phyloP scores from a whole-genome alignment of 2,329 filamentous ascomycete genomes.

The Clonostachys chloroleuca region DNA sequence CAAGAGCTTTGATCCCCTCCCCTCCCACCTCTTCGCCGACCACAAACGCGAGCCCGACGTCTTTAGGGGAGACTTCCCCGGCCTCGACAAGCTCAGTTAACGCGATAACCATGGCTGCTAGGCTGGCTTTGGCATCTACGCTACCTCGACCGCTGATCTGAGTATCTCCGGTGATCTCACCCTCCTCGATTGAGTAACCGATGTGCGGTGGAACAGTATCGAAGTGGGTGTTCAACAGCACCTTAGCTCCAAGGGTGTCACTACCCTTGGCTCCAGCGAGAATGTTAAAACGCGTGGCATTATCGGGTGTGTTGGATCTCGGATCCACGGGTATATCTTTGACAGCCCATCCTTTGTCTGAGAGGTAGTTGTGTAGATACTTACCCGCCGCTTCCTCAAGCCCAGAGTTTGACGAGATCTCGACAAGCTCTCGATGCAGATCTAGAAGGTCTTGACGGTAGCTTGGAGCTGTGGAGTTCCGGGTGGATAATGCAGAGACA shows the following conservation, averaged over 20 bases:
- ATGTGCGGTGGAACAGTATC: conserved; percentile 74
- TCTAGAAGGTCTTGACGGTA: conserved; percentile 54
- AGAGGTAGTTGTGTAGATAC: conserved; percentile 66
- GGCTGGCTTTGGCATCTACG: conserved; percentile 66
- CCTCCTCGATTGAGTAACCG: conserved; percentile 56
- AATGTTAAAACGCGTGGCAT: conserved; percentile 12
- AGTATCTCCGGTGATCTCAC: conserved; percentile 34
- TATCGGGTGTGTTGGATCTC: conserved; percentile 17
- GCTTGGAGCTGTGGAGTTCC: conserved; percentile 10
- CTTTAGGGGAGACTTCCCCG: conserved; percentile 33
- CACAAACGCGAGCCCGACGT: conserved; percentile 60
- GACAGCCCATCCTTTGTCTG: conserved; percentile 36
- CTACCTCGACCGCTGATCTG: conserved; percentile 68
- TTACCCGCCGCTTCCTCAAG: conserved; percentile 64
- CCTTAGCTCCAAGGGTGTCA: conserved; percentile 42
- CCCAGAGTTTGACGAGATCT: conserved; percentile 67
- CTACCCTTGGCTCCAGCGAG: conserved; percentile 27
- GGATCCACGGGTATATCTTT: conserved; percentile 33
- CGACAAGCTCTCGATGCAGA: conserved; percentile 69
- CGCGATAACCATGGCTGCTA: conserved; percentile 72
- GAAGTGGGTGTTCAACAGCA: conserved; percentile 77
- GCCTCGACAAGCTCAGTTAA: conserved; percentile 47
- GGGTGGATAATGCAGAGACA: no score
- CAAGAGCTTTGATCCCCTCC: conserved; percentile 69
- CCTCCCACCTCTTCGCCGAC: conserved; percentile 82